A percentile compares a stretch with the other conserved stretches of the same genome.
Conservation (phyloP, 2,329 filamentous ascomycete genomes). For the Fusarium oxysporum region DNA sequence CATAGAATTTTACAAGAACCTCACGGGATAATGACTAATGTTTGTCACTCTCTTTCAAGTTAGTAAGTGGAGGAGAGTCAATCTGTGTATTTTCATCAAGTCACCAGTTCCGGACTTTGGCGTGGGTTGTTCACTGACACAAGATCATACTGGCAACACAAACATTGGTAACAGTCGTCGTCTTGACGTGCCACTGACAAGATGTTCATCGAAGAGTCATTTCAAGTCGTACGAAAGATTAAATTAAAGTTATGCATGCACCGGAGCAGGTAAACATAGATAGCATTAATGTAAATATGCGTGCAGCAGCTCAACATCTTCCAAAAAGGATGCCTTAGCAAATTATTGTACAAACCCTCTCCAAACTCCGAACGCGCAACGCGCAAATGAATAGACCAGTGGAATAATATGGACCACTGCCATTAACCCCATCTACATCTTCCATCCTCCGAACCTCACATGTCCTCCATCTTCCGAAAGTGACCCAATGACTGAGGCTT, state of each 20-base stretch:
- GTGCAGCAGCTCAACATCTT: not conserved
- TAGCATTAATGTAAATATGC: not conserved
- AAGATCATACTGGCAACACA: not conserved
- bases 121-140: not conserved
- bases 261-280: accelerated
- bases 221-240: not conserved
- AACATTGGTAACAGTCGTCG: not conserved
- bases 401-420: not conserved
- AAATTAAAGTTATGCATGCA: not conserved
- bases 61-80: not conserved
- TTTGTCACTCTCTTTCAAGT: not conserved
- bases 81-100: not conserved
- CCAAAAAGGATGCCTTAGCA: not conserved
- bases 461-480: not conserved
- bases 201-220: not conserved
- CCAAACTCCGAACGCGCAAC: not conserved
- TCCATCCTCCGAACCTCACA: not conserved
- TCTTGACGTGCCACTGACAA: not conserved
- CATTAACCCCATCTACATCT: not conserved
- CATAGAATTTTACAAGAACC: not conserved
- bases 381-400: not conserved
- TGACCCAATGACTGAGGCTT: not conserved
- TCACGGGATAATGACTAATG: not conserved
- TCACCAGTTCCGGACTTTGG: not conserved
- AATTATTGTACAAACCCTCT: not conserved